Evolutionary conservation across 352 stramenopile species (phyloP), one percentile per base, ranked within the genome.

Genomic region (Elongisporangium undulatum): DNA sequence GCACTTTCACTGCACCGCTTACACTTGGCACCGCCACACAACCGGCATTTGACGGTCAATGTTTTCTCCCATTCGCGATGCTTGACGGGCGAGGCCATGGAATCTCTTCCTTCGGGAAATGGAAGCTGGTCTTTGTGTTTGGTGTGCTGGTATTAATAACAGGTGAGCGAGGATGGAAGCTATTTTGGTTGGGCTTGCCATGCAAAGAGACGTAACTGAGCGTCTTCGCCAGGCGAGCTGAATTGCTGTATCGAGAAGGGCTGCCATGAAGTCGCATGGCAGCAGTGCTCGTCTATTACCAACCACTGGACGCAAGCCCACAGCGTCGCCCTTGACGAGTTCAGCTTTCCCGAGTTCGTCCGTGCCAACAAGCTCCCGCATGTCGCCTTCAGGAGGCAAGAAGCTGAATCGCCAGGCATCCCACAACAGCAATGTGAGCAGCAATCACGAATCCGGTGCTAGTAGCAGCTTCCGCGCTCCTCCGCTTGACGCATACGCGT

Each of bases 21-120:
- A 68, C 89, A 96, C 24, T 90, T 83, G 19, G 80, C 68, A n/a
- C 89, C 89, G 9, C 89, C 88, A 51, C 88, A 97, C 20, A 97
- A 65, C 7, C 85, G 82, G 57, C 82, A 94, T 51, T 94, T 94
- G 41, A 94, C 78, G 41, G 82, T 94, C 20, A 92, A 64, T 0
- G 73, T 79, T 52, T 92, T 90, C 57, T 94, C 85, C 85, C 85
- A 94, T 58, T 94, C 81, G 5, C 85, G 80, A 24, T 81, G 63
- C 61, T 89, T 89, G 24, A 94, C 81, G 2, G 83, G 83, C 2
- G 79, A 92, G 24, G 73, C 71, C 80, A 92, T 90, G 19, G 6
- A 15, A 17, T 17, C 34, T 9, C 34, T 45, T 15, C 34, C 34
- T 45, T 45, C 13, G 7, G 22, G 12, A 56, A 20, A 55, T 55